Evolutionary conservation across 352 stramenopile genomes (phyloP).

Genomic region (Aphanomyces stellatus): DNA sequence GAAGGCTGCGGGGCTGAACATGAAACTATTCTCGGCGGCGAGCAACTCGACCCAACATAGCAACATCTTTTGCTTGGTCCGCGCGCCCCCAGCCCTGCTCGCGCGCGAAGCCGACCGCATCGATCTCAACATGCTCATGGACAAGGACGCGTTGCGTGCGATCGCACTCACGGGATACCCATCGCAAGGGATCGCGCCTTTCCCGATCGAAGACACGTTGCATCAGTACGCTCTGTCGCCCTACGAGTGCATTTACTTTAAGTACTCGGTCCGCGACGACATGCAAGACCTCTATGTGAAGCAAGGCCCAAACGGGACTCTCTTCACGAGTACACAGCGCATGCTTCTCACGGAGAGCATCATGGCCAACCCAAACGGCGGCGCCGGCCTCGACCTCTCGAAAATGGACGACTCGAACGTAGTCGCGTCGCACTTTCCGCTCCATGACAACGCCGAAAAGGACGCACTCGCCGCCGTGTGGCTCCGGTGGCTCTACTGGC

Average conservation of each 20-base stretch:
- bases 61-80: slow-evolving; percentile 76
- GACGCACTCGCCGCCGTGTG: slow-evolving; percentile 46
- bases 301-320: slow-evolving; percentile 26
- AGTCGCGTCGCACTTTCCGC: slow-evolving; percentile 59
- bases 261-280: slow-evolving; percentile 57
- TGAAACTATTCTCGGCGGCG: slow-evolving; percentile 66
- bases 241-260: slow-evolving; percentile 75
- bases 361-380: slow-evolving; percentile 55
- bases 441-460: slow-evolving; percentile 59
- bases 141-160: slow-evolving; percentile 45
- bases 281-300: slow-evolving; percentile 56
- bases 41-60: slow-evolving; percentile 29
- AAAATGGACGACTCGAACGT: slow-evolving; percentile 59
- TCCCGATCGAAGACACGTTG: slow-evolving; percentile 73
- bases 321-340: slow-evolving; percentile 68
- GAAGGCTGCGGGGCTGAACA: slow-evolving; percentile 43
- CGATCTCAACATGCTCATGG: slow-evolving; percentile 63
- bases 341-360: slow-evolving; percentile 73
- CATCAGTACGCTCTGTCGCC: slow-evolving; percentile 55
- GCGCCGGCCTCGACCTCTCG: slow-evolving; percentile 29
- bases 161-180: slow-evolving; percentile 61
- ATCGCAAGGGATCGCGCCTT: slow-evolving; percentile 57
- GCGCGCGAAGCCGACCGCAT: slow-evolving; percentile 52
- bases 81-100: slow-evolving; percentile 58
- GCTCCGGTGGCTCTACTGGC: slow-evolving; percentile 60